Conservation (phyloP, 2,329 filamentous ascomycete genomes). For the Claviceps africana region DNA sequence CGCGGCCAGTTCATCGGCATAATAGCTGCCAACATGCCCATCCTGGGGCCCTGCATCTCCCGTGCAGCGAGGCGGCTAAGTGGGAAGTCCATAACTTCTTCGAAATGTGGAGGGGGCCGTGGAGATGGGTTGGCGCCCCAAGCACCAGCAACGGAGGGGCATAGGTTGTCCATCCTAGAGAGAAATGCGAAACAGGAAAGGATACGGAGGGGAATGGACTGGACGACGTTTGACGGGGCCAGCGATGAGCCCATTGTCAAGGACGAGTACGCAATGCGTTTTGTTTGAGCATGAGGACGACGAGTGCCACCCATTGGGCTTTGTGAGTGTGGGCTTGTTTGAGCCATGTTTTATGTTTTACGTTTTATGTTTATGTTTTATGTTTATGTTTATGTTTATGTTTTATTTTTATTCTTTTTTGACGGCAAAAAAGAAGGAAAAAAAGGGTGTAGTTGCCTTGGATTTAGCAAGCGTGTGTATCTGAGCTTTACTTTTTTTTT, state of each 20-base stretch:
- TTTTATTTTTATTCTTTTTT: too few relatives aligned
- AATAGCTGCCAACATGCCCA: slow-evolving; percentile 27
- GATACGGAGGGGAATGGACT: slow-evolving; percentile 4
- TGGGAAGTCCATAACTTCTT: slow-evolving; percentile 10
- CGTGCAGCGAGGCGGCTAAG: slow-evolving; percentile 12
- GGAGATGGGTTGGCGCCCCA: not conserved
- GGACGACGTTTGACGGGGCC: slow-evolving; percentile 13
- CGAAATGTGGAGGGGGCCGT: not conserved
- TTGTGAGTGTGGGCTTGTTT: too few relatives aligned
- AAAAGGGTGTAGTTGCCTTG: too few relatives aligned
- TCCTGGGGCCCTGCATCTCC: slow-evolving; percentile 1
- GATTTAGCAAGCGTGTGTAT: too few relatives aligned
- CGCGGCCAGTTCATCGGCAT: slow-evolving; percentile 26
- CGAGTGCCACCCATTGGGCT: not conserved
- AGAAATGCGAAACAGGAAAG: slow-evolving; percentile 10
- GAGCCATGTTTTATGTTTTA: too few relatives aligned
- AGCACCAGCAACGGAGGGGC: not conserved
- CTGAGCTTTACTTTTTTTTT: too few relatives aligned
- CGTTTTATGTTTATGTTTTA: too few relatives aligned
- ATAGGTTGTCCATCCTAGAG: slow-evolving; percentile 1
- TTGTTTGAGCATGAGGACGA: not conserved
- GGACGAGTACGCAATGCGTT: not conserved
- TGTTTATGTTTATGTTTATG: too few relatives aligned
- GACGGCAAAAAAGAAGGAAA: too few relatives aligned
- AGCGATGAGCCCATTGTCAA: slow-evolving; percentile 20